phyloP scores from a whole-genome alignment of 2,329 filamentous ascomycete genomes.

The Pseudopyrenochaeta lycopersici region DNA sequence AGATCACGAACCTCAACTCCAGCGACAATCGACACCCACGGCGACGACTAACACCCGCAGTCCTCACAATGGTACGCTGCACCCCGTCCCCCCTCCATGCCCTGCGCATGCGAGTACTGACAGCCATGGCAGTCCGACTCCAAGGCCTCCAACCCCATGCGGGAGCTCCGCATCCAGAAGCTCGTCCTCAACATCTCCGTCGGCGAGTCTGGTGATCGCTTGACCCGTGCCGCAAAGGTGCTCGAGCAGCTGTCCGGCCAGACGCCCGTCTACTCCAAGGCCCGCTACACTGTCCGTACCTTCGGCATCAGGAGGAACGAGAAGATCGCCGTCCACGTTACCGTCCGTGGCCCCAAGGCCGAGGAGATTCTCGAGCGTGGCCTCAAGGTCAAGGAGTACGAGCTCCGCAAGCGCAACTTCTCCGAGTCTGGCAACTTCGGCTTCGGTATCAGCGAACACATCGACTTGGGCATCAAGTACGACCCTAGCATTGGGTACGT shows the following conservation, averaged over 20 bases:
- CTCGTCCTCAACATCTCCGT: slow-evolving; percentile 99
- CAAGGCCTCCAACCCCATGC: slow-evolving; percentile 97
- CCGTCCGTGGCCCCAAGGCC: slow-evolving; percentile 97
- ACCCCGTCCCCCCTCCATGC: no score
- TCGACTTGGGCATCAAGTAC: slow-evolving; percentile 97
- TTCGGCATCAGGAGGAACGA: slow-evolving; percentile 99
- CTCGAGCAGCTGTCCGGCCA: slow-evolving; percentile 99
- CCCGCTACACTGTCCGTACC: slow-evolving; percentile 99
- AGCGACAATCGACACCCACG: slow-evolving; percentile 38
- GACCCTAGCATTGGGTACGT: slow-evolving; percentile 52
- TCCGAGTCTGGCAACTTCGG: slow-evolving; percentile 95
- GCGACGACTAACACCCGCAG: slow-evolving; percentile 47
- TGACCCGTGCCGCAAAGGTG: slow-evolving; percentile 99
- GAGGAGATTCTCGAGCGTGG: slow-evolving; percentile 99
- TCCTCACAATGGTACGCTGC: slow-evolving; percentile 50
- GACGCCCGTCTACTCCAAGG: slow-evolving; percentile 99
- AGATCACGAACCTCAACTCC: slow-evolving; percentile 27
- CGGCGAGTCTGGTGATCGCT: slow-evolving; percentile 99
- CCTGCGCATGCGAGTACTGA: slow-evolving; percentile 38
- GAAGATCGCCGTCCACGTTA: slow-evolving; percentile 96
- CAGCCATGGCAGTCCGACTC: slow-evolving; percentile 44
- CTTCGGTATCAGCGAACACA: slow-evolving; percentile 99
- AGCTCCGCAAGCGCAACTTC: slow-evolving; percentile 99
- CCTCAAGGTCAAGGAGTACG: slow-evolving; percentile 99
- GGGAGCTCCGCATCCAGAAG: slow-evolving; percentile 99